These are phyloP conservation scores for Monarda citriodora DNA, from an alignment of 305 asterid species.

Conservation along the genomic window DNA sequence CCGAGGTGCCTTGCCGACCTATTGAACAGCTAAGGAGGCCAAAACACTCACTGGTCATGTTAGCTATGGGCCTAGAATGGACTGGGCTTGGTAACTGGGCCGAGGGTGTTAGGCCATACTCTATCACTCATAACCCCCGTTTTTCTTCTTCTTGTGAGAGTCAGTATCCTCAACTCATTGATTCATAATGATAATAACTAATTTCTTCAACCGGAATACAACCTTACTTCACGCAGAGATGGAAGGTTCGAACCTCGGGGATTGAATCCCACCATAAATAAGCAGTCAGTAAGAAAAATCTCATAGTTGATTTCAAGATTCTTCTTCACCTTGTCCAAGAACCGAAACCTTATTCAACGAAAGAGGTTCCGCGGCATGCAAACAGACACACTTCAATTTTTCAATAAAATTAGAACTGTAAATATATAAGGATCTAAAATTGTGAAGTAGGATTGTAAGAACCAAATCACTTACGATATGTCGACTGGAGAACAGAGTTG, in stretches of 20 bases:
- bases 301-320: constrained; percentile 18
- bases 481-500: too few species aligned
- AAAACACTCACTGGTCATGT: too few species aligned
- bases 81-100: too few species aligned
- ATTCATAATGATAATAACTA: constrained; percentile 21
- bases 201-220: not conserved
- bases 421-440: constrained; percentile 34
- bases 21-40: too few species aligned
- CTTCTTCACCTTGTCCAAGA: constrained; percentile 9
- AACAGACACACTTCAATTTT: constrained; percentile 1
- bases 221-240: constrained; percentile 24
- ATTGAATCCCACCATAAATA: constrained; percentile 14
- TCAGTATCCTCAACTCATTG: too few species aligned
- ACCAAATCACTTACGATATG: too few species aligned
- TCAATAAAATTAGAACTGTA: not conserved
- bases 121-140: too few species aligned
- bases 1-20: too few species aligned
- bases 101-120: too few species aligned
- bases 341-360: constrained; percentile 12
- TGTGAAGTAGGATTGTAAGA: too few species aligned
- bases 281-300: constrained; percentile 22
- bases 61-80: too few species aligned
- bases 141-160: too few species aligned
- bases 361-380: constrained; percentile 13
- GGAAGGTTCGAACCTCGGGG: constrained; percentile 21